phyloP scores from a whole-genome alignment of 192 early-diverging fungal species.

The Podila verticillata region DNA sequence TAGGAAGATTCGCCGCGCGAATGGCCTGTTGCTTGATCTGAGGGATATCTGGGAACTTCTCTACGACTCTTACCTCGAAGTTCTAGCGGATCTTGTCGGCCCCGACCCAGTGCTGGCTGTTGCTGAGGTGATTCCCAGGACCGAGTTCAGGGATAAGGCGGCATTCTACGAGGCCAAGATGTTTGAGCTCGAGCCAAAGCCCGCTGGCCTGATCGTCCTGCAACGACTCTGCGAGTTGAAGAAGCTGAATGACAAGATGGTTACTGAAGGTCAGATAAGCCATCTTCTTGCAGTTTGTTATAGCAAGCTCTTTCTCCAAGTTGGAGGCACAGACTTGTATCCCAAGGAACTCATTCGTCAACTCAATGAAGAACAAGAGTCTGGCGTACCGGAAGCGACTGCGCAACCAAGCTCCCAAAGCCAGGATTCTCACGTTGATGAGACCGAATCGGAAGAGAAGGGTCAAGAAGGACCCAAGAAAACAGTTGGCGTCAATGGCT shows the following conservation, averaged over 20 bases:
- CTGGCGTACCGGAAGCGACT: background rate
- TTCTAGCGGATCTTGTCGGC: constrained; percentile 39
- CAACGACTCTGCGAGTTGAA: constrained; percentile 42
- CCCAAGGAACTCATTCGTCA: constrained; percentile 42
- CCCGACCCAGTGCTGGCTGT: constrained; percentile 24
- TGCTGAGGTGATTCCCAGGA: constrained; percentile 44
- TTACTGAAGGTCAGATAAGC: constrained; percentile 40
- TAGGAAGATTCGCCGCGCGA: constrained; percentile 63
- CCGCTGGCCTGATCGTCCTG: constrained; percentile 19
- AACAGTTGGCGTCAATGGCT: too few relatives aligned
- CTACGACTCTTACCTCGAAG: constrained; percentile 56
- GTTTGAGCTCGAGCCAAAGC: constrained; percentile 34
- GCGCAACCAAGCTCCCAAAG: background rate
- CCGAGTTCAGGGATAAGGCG: constrained; percentile 44
- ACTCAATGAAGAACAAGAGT: constrained; percentile 3
- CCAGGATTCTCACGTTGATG: too few relatives aligned
- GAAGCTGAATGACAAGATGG: constrained; percentile 49
- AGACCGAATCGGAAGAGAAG: too few relatives aligned
- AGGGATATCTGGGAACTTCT: constrained; percentile 61
- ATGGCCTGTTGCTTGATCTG: constrained; percentile 60
- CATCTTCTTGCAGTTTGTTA: constrained; percentile 42
- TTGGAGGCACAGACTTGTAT: constrained; percentile 41
- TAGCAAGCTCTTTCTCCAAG: constrained; percentile 44
- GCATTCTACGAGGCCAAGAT: constrained; percentile 40
- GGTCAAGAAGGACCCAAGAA: too few relatives aligned